A percentile compares a stretch with the other conserved stretches of the same genome.
phyloP scores from a whole-genome alignment of 2,329 filamentous ascomycete genomes.

The Bretziella fagacearum region DNA sequence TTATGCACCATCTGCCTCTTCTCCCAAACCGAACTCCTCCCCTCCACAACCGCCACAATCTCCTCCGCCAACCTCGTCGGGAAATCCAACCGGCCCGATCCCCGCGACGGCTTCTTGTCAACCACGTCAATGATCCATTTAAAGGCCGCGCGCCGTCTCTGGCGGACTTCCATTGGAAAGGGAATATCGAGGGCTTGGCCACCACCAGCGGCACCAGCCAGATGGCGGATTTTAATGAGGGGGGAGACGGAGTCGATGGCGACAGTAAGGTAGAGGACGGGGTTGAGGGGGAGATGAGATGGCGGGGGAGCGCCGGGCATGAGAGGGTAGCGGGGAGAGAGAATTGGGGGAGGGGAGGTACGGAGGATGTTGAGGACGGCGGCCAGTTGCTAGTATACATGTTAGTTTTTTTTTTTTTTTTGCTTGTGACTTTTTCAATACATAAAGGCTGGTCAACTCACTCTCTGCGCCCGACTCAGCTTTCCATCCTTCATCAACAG shows the following conservation, averaged over 20 bases:
- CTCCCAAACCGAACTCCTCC: conserved; percentile 70
- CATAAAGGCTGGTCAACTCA: conserved; percentile 38
- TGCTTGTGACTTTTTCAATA: too few species aligned
- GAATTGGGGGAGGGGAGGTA: conserved; percentile 61
- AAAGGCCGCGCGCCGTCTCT: conserved; percentile 63
- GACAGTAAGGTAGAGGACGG: conserved; percentile 72
- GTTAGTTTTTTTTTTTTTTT: too few species aligned
- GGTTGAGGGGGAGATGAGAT: conserved; percentile 69
- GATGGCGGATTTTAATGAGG: conserved; percentile 59
- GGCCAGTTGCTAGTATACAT: conserved; percentile 87
- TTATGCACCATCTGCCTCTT: conserved; percentile 64
- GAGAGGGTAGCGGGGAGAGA: conserved; percentile 53
- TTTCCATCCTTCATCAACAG: conserved; percentile 86
- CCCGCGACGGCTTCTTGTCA: conserved; percentile 55
- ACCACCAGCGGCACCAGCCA: conserved; percentile 69
- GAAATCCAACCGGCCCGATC: conserved; percentile 55
- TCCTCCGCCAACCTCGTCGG: conserved; percentile 70
- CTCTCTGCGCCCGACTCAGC: conserved; percentile 74
- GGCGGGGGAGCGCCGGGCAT: conserved; percentile 62
- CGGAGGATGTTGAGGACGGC: conserved; percentile 70
- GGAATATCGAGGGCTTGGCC: conserved; percentile 72
- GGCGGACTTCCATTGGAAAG: conserved; percentile 53
- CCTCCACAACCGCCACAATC: conserved; percentile 74
- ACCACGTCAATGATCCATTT: conserved; percentile 81
- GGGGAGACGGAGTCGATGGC: conserved; percentile 89